Percentiles rank a stretch among this genome's conserved stretches.
Evolutionary conservation across 148 eudicot species (phyloP).

Genomic region (Amaranthus hypochondriacus): DNA sequence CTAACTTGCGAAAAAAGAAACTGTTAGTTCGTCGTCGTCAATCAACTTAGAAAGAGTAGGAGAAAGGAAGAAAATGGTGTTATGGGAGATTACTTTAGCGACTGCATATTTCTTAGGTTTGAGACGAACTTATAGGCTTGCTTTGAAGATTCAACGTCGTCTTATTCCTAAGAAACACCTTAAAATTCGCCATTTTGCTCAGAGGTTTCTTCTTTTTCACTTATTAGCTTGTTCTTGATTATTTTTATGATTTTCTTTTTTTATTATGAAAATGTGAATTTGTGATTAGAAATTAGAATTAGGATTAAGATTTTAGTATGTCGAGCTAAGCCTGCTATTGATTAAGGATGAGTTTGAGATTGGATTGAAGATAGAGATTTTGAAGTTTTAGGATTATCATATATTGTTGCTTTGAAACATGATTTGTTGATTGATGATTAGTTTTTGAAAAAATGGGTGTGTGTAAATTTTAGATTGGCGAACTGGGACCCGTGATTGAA

Average conservation of each 20-base stretch:
- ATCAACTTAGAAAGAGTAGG: background rate
- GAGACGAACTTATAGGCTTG: conserved; percentile 64
- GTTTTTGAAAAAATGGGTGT: background rate
- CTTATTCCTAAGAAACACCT: conserved; percentile 45
- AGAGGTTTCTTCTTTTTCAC: conserved; percentile 35
- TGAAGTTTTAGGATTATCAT: too few relatives aligned
- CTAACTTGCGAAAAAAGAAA: background rate
- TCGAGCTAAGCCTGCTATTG: too few relatives aligned
- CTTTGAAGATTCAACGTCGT: conserved; percentile 71
- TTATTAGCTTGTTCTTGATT: background rate
- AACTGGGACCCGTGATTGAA: conserved; percentile 6
- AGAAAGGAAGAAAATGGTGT: conserved; percentile 42
- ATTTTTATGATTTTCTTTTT: background rate
- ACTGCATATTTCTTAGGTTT: conserved; percentile 88
- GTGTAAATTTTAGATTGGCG: background rate
- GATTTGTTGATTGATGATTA: background rate
- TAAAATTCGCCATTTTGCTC: conserved; percentile 57
- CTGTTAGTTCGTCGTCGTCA: background rate
- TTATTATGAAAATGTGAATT: background rate
- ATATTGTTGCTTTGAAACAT: too few relatives aligned
- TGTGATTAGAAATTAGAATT: background rate
- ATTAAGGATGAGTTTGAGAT: too few relatives aligned
- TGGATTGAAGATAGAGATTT: too few relatives aligned
- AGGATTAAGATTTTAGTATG: background rate
- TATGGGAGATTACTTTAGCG: conserved; percentile 83